These are phyloP conservation scores for Cajanus cajan DNA, from an alignment of 306 rosid species.

Conservation along the genomic window DNA sequence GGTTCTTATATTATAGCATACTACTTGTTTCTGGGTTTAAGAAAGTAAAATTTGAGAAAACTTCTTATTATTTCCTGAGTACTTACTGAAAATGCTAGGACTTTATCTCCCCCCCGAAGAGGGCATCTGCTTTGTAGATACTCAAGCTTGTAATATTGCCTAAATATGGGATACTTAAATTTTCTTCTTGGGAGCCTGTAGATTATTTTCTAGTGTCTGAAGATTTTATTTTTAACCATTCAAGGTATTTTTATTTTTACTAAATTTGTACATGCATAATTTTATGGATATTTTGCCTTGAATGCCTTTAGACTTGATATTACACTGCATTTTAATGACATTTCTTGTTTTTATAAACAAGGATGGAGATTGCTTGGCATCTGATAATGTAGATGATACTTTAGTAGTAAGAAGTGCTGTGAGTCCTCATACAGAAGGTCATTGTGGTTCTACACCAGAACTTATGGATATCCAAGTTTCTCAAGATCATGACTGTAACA, in stretches of 20 bases:
- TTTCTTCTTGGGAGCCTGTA: constrained; percentile 14
- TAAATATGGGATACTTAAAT: constrained; percentile 11
- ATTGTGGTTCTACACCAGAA: constrained; percentile 42
- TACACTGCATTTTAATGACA: constrained; percentile 37
- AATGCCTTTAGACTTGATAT: constrained; percentile 30
- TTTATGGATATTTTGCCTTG: constrained; percentile 6
- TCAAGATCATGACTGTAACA: constrained; percentile 45
- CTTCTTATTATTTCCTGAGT: neutral
- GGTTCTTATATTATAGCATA: constrained; percentile 3
- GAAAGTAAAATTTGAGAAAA: neutral
- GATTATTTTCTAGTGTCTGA: neutral
- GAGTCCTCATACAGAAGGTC: constrained; percentile 44
- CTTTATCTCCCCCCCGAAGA: neutral
- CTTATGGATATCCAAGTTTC: constrained; percentile 42
- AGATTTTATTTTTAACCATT: neutral
- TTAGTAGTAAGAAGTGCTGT: constrained; percentile 37
- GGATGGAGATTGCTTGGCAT: constrained; percentile 50
- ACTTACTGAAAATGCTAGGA: constrained; percentile 17
- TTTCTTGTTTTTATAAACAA: constrained; percentile 48
- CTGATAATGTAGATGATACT: constrained; percentile 32
- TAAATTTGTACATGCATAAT: constrained; percentile 8
- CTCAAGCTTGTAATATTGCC: constrained; percentile 11
- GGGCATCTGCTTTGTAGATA: neutral
- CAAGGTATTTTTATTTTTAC: constrained; percentile 27
- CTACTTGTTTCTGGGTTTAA: constrained; percentile 12